phyloP scores from a whole-genome alignment of 352 stramenopile species.

The Pythium scleroteichum region DNA sequence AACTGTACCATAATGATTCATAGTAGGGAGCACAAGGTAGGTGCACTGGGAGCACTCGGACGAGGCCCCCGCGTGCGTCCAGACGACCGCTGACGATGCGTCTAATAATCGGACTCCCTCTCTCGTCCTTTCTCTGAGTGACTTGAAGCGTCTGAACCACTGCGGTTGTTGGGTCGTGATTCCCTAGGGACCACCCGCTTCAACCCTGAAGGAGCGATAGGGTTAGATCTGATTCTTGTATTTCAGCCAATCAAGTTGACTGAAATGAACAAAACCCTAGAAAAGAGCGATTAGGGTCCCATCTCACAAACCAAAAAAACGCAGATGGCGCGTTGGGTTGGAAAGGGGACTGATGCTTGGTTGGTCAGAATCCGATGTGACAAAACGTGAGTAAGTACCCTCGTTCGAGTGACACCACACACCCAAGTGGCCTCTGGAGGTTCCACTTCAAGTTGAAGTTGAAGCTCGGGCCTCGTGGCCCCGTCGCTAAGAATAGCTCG shows the following conservation, averaged over 20 bases:
- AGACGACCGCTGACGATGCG: too few species aligned
- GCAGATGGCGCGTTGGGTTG: not conserved
- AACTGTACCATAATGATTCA: too few species aligned
- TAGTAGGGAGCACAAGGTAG: too few species aligned
- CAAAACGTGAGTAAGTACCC: too few species aligned
- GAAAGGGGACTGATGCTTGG: constrained; percentile 16
- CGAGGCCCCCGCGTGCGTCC: too few species aligned
- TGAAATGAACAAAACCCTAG: not conserved
- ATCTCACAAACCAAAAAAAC: constrained; percentile 1
- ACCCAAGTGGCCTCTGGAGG: too few species aligned
- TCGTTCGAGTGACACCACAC: too few species aligned
- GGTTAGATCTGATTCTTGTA: constrained; percentile 11
- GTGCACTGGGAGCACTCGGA: too few species aligned
- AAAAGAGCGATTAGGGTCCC: too few species aligned
- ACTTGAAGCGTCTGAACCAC: constrained; percentile 21
- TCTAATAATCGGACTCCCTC: too few species aligned
- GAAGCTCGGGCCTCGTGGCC: not conserved
- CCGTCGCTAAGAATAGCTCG: too few species aligned
- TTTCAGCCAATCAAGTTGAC: constrained; percentile 10
- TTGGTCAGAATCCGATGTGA: too few species aligned
- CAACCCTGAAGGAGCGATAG: constrained; percentile 12
- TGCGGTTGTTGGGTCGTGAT: constrained; percentile 18
- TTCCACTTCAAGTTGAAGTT: constrained; percentile 33
- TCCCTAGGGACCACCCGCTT: constrained; percentile 28
- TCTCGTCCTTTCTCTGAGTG: not conserved